These are phyloP conservation scores for Globisporangium cylindrosporum DNA, from an alignment of 352 stramenopile species.

Conservation along the genomic window DNA sequence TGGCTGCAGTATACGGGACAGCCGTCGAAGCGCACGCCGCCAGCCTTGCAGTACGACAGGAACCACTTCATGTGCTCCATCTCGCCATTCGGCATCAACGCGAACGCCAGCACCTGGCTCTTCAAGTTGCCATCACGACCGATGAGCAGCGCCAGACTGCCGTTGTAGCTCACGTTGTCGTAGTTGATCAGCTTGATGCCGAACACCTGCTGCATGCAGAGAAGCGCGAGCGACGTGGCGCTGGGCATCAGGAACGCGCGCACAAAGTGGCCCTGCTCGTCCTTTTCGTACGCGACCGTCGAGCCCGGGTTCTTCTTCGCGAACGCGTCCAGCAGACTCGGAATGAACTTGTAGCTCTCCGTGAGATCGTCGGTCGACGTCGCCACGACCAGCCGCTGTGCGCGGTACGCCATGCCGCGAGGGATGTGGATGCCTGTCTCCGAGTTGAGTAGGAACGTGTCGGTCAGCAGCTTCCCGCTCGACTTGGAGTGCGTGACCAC, in stretches of 20 bases:
- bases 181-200: slow-evolving; percentile 74
- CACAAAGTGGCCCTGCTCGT: slow-evolving; percentile 61
- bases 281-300: slow-evolving; percentile 57
- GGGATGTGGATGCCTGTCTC: slow-evolving; percentile 79
- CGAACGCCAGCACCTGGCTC: slow-evolving; percentile 68
- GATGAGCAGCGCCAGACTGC: slow-evolving; percentile 54
- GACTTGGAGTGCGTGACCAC: slow-evolving; percentile 79
- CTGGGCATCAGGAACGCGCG: slow-evolving; percentile 79
- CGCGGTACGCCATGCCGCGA: slow-evolving; percentile 74
- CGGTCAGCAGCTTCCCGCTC: slow-evolving; percentile 73
- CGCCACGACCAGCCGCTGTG: slow-evolving; percentile 65
- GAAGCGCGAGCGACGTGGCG: slow-evolving; percentile 39
- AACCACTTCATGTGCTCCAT: slow-evolving; percentile 83
- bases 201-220: slow-evolving; percentile 65
- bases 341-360: slow-evolving; percentile 86
- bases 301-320: slow-evolving; percentile 71
- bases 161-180: slow-evolving; percentile 66
- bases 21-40: slow-evolving; percentile 52
- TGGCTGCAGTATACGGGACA: slow-evolving; percentile 62
- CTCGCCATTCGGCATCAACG: slow-evolving; percentile 59
- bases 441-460: slow-evolving; percentile 68
- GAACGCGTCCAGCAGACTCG: slow-evolving; percentile 68
- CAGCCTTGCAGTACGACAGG: slow-evolving; percentile 46
- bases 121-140: slow-evolving; percentile 64
- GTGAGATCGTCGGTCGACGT: slow-evolving; percentile 75